Evolutionary conservation across 192 early-diverging fungal genomes (phyloP), one percentile per base, ranked within the genome.

Genomic region (Radiomyces spectabilis): DNA sequence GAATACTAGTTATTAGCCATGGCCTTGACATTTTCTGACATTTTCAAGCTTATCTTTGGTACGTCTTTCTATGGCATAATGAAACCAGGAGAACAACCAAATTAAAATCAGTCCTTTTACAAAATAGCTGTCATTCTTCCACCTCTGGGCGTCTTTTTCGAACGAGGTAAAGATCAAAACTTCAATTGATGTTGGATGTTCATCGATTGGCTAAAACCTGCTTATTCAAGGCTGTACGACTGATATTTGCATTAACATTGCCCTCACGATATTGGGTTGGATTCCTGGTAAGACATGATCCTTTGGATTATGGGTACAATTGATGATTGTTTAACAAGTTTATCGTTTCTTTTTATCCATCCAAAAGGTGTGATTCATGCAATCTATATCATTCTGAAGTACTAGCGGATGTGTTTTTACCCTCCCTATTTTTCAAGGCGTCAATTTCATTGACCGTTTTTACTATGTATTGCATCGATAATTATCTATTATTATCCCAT

Each of bases 221-320:
- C 30, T 32, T 58, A 7, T 29, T 1, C 59, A 61, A 24, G 85
- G 83, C 31, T 78, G 71, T 63, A 53, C 55, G 12, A 31, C 21
- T 22, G 85, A 85, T 41, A 58, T 87, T 9, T 54, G 77, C 22
- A 84, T 91, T 55, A 88, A 88, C 71, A 73, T 89, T 51, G 29
- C 65, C 12, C 71, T 91, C 63, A 87, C 86, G 0, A 52, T 77
- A 47, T 71, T 91, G 26, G 85, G 85, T 19, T 83, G 55, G 50
- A 61, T 89, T 29, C 85, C 85, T 1, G 87, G 85, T 57, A 48
- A 16, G 15, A 48, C 0, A 73, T 71, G 18, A 10, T 43, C 24
- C 15, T 21, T 5, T 16, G 61, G 1, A 8, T 3, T n/a, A n/a
- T n/a, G n/a, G n/a, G n/a, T n/a, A n/a, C n/a, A n/a, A n/a, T n/a